Evolutionary conservation across 2,329 filamentous ascomycete genomes (phyloP).

Genomic region (Fusarium avenaceum): DNA sequence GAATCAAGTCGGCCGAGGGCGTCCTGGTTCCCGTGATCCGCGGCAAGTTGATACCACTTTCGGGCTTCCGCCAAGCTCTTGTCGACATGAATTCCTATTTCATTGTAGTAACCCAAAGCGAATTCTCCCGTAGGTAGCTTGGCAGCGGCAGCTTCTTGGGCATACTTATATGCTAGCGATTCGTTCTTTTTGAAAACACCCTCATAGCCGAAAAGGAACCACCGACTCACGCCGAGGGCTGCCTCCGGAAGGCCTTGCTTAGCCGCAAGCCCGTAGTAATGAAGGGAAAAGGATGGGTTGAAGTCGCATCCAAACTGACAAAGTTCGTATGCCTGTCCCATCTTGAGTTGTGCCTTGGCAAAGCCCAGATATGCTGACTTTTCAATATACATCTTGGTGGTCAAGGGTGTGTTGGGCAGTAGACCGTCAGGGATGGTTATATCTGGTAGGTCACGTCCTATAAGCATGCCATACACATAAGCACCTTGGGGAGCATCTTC

Average conservation of each 20-base stretch:
- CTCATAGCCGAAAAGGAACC: slow-evolving; percentile 97
- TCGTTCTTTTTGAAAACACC: slow-evolving; percentile 96
- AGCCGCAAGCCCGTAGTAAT: slow-evolving; percentile 95
- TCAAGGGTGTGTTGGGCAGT: slow-evolving; percentile 78
- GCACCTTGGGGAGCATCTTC: slow-evolving; percentile 97
- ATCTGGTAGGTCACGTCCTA: slow-evolving; percentile 91
- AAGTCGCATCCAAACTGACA: slow-evolving; percentile 96
- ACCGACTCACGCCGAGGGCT: slow-evolving; percentile 96
- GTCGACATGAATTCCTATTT: slow-evolving; percentile 93
- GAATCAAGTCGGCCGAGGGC: slow-evolving; percentile 85
- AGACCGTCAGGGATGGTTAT: slow-evolving; percentile 80
- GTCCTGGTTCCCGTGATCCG: slow-evolving; percentile 92
- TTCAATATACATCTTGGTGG: slow-evolving; percentile 89
- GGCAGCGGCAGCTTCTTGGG: slow-evolving; percentile 83
- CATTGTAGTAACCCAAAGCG: slow-evolving; percentile 96
- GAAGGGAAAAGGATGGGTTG: slow-evolving; percentile 89
- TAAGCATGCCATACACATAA: slow-evolving; percentile 95
- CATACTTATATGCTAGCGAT: slow-evolving; percentile 90
- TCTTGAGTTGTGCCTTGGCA: slow-evolving; percentile 95
- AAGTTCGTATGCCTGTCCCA: slow-evolving; percentile 95
- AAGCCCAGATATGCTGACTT: slow-evolving; percentile 97
- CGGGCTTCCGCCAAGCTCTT: slow-evolving; percentile 85
- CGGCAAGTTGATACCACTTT: slow-evolving; percentile 91
- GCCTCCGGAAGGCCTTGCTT: slow-evolving; percentile 94
- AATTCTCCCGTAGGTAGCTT: slow-evolving; percentile 94